Evolutionary conservation across 768 basidiomycete genomes (phyloP).

Genomic region (Paxillus involutus): DNA sequence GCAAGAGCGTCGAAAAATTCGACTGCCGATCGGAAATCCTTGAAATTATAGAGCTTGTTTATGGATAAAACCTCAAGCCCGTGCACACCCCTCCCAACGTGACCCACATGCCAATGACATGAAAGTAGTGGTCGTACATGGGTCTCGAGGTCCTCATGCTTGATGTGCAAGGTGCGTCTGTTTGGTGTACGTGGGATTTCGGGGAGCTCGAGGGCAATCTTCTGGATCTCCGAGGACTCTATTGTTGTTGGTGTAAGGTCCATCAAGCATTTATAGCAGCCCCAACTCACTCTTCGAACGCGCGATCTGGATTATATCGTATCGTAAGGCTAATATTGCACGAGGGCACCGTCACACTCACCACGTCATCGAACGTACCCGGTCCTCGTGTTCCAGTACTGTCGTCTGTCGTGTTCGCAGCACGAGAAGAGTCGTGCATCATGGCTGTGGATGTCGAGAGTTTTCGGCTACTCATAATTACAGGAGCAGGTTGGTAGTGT

Average conservation of each 20-base stretch:
- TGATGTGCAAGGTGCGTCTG: slow-evolving; percentile 37
- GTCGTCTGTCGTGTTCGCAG: neutral
- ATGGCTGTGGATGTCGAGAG: slow-evolving; percentile 1
- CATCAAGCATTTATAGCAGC: neutral
- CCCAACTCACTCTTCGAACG: slow-evolving; percentile 19
- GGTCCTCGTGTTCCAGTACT: neutral
- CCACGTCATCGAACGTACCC: slow-evolving; percentile 17
- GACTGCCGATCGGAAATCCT: slow-evolving; percentile 20
- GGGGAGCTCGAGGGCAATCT: slow-evolving; percentile 14
- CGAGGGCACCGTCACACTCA: slow-evolving; percentile 4
- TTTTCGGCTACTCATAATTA: neutral
- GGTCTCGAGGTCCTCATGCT: slow-evolving; percentile 28
- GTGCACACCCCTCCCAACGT: slow-evolving; percentile 4
- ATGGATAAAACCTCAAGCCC: slow-evolving; percentile 18
- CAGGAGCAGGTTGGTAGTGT: neutral
- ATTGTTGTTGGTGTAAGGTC: neutral
- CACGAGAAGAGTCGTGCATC: slow-evolving; percentile 5
- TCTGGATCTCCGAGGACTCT: slow-evolving; percentile 20
- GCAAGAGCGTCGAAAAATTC: slow-evolving; percentile 30
- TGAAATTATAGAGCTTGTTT: slow-evolving; percentile 30
- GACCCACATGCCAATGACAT: slow-evolving; percentile 27
- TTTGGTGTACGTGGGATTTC: slow-evolving; percentile 26
- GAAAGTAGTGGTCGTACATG: slow-evolving; percentile 39
- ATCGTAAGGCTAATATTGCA: neutral
- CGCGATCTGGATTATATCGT: slow-evolving; percentile 9